Conservation (phyloP, 2,329 filamentous ascomycete genomes). For the Lomentospora prolificans region DNA sequence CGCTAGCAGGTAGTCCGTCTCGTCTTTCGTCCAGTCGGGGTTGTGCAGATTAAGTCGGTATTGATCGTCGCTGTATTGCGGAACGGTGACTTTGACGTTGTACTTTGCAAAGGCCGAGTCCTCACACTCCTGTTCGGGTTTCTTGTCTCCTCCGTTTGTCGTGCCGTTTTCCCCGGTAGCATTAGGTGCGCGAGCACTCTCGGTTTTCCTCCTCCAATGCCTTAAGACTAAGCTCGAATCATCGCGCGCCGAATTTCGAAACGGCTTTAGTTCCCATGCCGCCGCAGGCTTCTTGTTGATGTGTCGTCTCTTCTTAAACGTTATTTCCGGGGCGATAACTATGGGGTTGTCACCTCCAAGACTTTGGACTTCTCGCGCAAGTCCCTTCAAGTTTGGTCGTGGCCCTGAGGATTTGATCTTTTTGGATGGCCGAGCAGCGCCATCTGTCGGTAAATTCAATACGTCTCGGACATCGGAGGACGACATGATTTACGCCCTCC, state of each 20-base stretch:
- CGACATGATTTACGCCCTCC: constrained; percentile 38
- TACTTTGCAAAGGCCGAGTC: constrained; percentile 72
- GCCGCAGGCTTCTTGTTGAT: constrained; percentile 45
- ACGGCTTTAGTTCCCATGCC: constrained; percentile 59
- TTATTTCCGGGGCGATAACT: constrained; percentile 52
- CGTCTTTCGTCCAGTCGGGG: constrained; percentile 78
- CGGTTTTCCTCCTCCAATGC: constrained; percentile 69
- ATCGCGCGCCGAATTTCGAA: constrained; percentile 66
- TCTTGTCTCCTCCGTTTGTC: constrained; percentile 21
- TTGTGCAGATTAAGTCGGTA: constrained; percentile 67
- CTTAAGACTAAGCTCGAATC: constrained; percentile 58
- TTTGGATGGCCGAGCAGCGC: constrained; percentile 51
- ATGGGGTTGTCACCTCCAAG: constrained; percentile 58
- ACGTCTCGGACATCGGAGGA: constrained; percentile 81
- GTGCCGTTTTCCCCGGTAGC: constrained; percentile 23
- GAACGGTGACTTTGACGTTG: constrained; percentile 70
- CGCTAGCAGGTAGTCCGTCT: constrained; percentile 83
- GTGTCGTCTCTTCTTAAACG: constrained; percentile 46
- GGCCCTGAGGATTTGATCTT: constrained; percentile 61
- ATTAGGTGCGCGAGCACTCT: constrained; percentile 25
- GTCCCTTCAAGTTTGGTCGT: constrained; percentile 49
- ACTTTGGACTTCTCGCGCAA: constrained; percentile 57
- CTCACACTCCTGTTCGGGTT: constrained; percentile 27
- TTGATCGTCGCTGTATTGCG: constrained; percentile 77
- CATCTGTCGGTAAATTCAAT: constrained; percentile 64